Conservation (phyloP, 2,329 filamentous ascomycete genomes). For the Ciborinia camelliae region DNA sequence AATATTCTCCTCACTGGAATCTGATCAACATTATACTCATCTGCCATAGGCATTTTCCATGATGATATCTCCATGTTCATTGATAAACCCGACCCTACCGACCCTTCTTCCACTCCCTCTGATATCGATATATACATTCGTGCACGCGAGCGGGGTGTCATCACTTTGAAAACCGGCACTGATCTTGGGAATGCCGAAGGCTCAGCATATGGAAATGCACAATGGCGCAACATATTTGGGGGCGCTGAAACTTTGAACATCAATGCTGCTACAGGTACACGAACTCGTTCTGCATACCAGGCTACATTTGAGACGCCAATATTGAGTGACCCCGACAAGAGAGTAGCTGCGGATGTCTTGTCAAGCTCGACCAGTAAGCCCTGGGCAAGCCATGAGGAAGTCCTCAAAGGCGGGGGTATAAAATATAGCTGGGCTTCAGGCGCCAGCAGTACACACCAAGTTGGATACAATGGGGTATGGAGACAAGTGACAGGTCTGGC, state of each 20-base stretch:
- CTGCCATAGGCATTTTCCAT: conserved; percentile 73
- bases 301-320: conserved; percentile 81
- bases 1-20: conserved; percentile 35
- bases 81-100: conserved; percentile 67
- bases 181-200: conserved; percentile 93
- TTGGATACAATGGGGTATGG: conserved; percentile 81
- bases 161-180: conserved; percentile 90
- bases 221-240: conserved; percentile 89
- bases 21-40: conserved; percentile 1
- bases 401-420: conserved; percentile 70
- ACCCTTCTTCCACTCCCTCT: conserved; percentile 66
- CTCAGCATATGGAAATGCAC: conserved; percentile 82
- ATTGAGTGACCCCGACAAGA: conserved; percentile 76
- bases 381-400: conserved; percentile 93
- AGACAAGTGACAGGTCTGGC: conserved; percentile 80
- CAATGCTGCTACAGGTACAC: conserved; percentile 83
- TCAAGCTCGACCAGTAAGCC: conserved; percentile 83
- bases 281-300: conserved; percentile 88
- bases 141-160: conserved; percentile 73
- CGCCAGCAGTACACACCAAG: conserved; percentile 66
- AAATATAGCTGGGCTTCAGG: conserved; percentile 72
- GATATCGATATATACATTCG: conserved; percentile 79
- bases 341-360: conserved; percentile 74
- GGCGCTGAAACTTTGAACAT: conserved; percentile 86
- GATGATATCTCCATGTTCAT: conserved; percentile 78